Evolutionary conservation across 163 green algal genomes (phyloP).

Genomic region (Volvox carteri): DNA sequence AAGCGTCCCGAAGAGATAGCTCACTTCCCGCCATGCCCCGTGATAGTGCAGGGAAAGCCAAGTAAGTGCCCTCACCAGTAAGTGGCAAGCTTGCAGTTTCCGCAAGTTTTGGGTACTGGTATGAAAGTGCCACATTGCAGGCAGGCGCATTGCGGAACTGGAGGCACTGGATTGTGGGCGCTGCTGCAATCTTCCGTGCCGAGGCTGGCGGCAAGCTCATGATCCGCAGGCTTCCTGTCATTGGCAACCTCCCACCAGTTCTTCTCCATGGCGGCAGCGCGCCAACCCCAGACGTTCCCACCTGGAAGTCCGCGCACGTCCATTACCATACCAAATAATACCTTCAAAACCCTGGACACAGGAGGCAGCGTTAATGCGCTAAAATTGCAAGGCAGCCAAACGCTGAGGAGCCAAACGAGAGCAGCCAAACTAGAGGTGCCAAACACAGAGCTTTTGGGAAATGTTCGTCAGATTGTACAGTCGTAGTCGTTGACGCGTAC

Average conservation of each 20-base stretch:
- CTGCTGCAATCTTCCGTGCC: not conserved
- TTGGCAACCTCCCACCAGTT: constrained; percentile 41
- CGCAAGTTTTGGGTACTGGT: constrained; percentile 22
- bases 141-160: constrained; percentile 1
- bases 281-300: constrained; percentile 11
- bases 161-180: not conserved
- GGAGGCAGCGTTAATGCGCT: not conserved
- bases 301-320: not conserved
- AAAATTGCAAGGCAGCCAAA: no score
- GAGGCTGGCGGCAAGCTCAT: not conserved
- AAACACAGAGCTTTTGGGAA: no score
- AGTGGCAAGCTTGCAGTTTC: constrained; percentile 37
- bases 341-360: not conserved
- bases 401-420: no score
- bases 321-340: not conserved
- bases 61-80: constrained; percentile 43
- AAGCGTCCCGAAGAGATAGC: not conserved
- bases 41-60: not conserved
- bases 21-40: no score
- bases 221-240: not conserved
- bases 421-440: no score
- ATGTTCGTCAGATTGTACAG: no score
- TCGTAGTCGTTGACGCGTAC: no score
- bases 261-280: not conserved
- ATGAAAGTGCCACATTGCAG: constrained; percentile 20